Evolutionary conservation across 169 alveolate genomes (phyloP).

Genomic region (Plasmodium fragile): DNA sequence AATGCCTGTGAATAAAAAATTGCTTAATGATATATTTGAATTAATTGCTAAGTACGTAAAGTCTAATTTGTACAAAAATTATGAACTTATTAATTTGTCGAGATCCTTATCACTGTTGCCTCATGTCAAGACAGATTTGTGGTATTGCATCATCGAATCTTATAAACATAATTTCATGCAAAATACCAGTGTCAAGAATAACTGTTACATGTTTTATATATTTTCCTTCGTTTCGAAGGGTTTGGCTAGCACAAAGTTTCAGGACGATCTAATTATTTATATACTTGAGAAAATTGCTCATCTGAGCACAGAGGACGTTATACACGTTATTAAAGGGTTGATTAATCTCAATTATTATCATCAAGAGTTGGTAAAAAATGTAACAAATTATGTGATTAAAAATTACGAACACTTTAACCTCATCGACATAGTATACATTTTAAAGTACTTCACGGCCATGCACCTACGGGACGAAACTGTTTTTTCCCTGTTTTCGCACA

Average conservation of each 20-base stretch:
- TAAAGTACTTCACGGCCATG: conserved; percentile 62
- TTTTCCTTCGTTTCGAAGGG: conserved; percentile 40
- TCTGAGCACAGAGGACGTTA: conserved; percentile 34
- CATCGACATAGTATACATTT: conserved; percentile 62
- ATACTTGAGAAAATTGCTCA: conserved; percentile 29
- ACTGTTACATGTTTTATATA: conserved; percentile 59
- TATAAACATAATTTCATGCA: conserved; percentile 42
- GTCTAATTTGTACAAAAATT: conserved; percentile 35
- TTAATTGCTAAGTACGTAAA: conserved; percentile 21
- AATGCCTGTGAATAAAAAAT: conserved; percentile 53
- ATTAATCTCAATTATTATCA: conserved; percentile 55
- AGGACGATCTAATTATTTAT: conserved; percentile 17
- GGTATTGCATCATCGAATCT: conserved; percentile 27
- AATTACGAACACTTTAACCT: conserved; percentile 38
- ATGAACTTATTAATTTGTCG: conserved; percentile 64
- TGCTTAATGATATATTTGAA: conserved; percentile 40
- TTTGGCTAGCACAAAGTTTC: conserved; percentile 11
- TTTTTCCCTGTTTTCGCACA: conserved; percentile 35
- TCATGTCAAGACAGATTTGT: conserved; percentile 23
- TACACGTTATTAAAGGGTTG: conserved; percentile 42
- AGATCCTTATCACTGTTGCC: conserved; percentile 65
- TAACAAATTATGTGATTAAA: conserved; percentile 36
- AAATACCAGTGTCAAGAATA: conserved; percentile 47
- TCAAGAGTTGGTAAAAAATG: conserved; percentile 45
- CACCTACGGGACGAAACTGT: conserved; percentile 22